Evolutionary conservation across 2,329 filamentous ascomycete genomes (phyloP).

Genomic region (Sclerotiophoma versabilis): DNA sequence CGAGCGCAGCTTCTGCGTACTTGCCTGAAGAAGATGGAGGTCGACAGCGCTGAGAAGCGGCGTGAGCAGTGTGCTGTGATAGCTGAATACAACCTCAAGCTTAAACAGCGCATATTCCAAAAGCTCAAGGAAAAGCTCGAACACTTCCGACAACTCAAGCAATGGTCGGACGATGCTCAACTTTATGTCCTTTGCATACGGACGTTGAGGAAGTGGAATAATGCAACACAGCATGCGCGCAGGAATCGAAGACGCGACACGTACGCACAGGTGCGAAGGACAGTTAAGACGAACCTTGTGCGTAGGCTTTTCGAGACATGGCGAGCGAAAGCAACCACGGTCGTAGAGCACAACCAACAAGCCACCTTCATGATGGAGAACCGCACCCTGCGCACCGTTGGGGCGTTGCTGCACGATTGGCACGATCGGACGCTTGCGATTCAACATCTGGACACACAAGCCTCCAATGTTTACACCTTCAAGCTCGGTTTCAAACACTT

Average conservation of each 20-base stretch:
- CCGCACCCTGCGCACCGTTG: constrained; percentile 31
- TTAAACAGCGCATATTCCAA: constrained; percentile 49
- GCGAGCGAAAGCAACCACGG: constrained; percentile 37
- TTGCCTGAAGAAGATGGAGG: constrained; percentile 39
- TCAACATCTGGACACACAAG: constrained; percentile 28
- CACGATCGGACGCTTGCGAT: constrained; percentile 47
- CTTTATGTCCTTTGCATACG: constrained; percentile 63
- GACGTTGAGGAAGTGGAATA: constrained; percentile 60
- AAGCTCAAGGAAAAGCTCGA: constrained; percentile 47
- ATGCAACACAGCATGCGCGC: constrained; percentile 58
- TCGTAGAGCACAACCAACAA: constrained; percentile 35
- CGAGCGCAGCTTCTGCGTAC: constrained; percentile 35
- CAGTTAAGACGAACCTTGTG: constrained; percentile 62
- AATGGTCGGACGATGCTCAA: constrained; percentile 62
- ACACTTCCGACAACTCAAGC: constrained; percentile 57
- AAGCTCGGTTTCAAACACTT: constrained; percentile 46
- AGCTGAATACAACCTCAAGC: constrained; percentile 52
- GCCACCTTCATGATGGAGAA: constrained; percentile 40
- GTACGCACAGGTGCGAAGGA: constrained; percentile 62
- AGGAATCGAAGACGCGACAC: constrained; percentile 62
- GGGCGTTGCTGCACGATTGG: constrained; percentile 53
- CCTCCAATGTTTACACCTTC: constrained; percentile 29
- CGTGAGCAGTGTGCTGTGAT: constrained; percentile 47
- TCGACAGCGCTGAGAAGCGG: constrained; percentile 31
- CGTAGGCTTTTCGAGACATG: constrained; percentile 49